A percentile compares a stretch with the other conserved stretches of the same genome.
These are phyloP conservation scores for Rhamnella rubrinervis DNA, from an alignment of 331 rosid genomes.

Conservation along the genomic window DNA sequence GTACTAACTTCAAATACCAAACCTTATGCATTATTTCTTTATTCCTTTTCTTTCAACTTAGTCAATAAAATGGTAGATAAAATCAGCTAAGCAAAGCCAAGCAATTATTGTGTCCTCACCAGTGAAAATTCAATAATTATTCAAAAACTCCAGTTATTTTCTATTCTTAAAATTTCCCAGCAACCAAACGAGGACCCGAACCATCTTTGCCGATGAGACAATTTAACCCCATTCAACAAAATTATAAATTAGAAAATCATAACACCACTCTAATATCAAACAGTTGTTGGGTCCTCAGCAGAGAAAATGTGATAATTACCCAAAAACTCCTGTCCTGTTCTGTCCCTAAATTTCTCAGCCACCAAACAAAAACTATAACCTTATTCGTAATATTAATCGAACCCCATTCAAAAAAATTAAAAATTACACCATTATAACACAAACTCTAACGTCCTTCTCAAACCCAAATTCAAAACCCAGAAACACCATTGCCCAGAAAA, in stretches of 20 bases:
- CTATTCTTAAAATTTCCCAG: neutral
- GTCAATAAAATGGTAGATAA: too few relatives aligned
- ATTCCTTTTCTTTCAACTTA: too few relatives aligned
- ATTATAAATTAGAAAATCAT: neutral
- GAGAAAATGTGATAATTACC: neutral
- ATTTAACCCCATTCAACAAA: neutral
- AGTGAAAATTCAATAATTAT: too few relatives aligned
- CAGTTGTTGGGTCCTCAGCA: neutral
- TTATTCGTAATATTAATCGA: neutral
- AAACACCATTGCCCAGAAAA: slow-evolving; percentile 13
- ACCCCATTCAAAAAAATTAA: neutral
- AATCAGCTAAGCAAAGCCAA: too few relatives aligned
- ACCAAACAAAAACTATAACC: slow-evolving; percentile 2
- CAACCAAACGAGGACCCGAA: neutral
- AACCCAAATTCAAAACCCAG: neutral
- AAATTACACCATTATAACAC: neutral
- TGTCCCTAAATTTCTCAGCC: neutral
- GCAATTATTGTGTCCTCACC: neutral
- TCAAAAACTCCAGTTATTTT: neutral
- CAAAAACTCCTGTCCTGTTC: neutral
- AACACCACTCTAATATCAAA: neutral
- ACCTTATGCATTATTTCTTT: too few relatives aligned
- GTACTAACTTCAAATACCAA: too few relatives aligned
- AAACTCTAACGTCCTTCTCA: neutral
- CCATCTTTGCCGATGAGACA: neutral